Base-by-base conservation (phyloP, 331 rosid species). In the Arachis monticola region DNA sequence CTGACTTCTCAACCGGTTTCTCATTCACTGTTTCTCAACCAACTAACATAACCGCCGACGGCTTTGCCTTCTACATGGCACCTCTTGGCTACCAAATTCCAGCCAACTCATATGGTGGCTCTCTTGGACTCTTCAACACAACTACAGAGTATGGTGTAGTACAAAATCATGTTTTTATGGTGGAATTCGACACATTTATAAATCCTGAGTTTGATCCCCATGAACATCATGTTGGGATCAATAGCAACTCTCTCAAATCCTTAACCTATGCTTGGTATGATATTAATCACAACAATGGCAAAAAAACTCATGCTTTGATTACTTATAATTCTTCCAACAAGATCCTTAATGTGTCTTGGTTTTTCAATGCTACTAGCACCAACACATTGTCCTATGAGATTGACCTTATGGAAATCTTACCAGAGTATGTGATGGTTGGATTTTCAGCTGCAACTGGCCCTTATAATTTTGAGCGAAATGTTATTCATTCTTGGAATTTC, bases 401-500 rank as follows among this genome's bases (percentile, higher is more conserved):
- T 56, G 82, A 83, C 44, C 64, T 84, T 0, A 35, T 0, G 51
- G 45, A 60, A 13, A 45, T 2, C 72, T 65, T 75, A 11, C 83
- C 83, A 5, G 73, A 75, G 17, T 4, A 7, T 60, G 76, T 81
- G 6, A 35, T 35, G 1, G 22, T 78, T 60, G 85, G 88, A 17
- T 69, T 84, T 59, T 81, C 83, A 8, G 70, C 77, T 17, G 6
- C 79, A 12, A 75, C 81, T 1, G 81, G 83, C 10, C 1, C 1
- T 2, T 4, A 0, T 7, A 7, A 42, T 0, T 42, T 1, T 0
- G 79, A 78, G 40, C 14, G 3, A 6, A 71, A 78, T 41, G 2
- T n/a, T 3, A 77, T 84, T 2, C 57, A 27, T 2, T 81, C 79
- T 5, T 81, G 85, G 88, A 77, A 78, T 14, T 84, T 81, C 53